Conservation (phyloP, 2,329 filamentous ascomycete species). For the Alternaria tenuissima region DNA sequence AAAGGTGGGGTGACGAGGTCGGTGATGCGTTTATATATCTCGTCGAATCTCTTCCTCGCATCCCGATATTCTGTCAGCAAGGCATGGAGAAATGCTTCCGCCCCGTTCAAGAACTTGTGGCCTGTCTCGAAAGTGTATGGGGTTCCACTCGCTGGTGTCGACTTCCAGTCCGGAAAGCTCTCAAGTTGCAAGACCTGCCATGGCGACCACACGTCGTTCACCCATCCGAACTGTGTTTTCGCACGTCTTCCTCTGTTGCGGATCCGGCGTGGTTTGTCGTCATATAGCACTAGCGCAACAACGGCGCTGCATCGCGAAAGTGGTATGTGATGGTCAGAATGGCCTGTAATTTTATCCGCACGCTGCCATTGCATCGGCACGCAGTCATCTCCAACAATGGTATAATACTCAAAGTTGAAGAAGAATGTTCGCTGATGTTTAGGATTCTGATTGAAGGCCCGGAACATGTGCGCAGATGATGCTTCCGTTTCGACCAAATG, state of each 20-base stretch:
- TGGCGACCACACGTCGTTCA: slow-evolving; percentile 67
- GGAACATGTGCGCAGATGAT: slow-evolving; percentile 59
- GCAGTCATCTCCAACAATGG: slow-evolving; percentile 64
- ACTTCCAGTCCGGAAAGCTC: slow-evolving; percentile 60
- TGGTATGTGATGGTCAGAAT: slow-evolving; percentile 61
- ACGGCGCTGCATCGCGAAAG: slow-evolving; percentile 68
- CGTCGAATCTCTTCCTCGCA: slow-evolving; percentile 65
- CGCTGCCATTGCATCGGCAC: slow-evolving; percentile 68
- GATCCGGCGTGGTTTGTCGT: slow-evolving; percentile 60
- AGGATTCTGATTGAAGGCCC: slow-evolving; percentile 57
- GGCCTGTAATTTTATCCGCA: slow-evolving; percentile 58
- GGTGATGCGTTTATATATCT: slow-evolving; percentile 65
- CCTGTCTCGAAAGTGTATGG: slow-evolving; percentile 64
- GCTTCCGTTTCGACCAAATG: slow-evolving; percentile 61
- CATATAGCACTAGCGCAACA: slow-evolving; percentile 65
- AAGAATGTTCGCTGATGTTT: slow-evolving; percentile 66
- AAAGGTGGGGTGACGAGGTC: slow-evolving; percentile 67
- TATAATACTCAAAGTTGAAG: slow-evolving; percentile 72
- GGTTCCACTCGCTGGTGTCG: slow-evolving; percentile 47
- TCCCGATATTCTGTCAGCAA: slow-evolving; percentile 68
- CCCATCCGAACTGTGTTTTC: slow-evolving; percentile 58
- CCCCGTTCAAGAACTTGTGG: slow-evolving; percentile 67
- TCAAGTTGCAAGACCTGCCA: slow-evolving; percentile 61
- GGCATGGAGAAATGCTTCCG: slow-evolving; percentile 68
- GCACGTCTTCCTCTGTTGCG: slow-evolving; percentile 60